phyloP scores from a whole-genome alignment of 495 filamentous ascomycete species.

The Echria macrotheca region DNA sequence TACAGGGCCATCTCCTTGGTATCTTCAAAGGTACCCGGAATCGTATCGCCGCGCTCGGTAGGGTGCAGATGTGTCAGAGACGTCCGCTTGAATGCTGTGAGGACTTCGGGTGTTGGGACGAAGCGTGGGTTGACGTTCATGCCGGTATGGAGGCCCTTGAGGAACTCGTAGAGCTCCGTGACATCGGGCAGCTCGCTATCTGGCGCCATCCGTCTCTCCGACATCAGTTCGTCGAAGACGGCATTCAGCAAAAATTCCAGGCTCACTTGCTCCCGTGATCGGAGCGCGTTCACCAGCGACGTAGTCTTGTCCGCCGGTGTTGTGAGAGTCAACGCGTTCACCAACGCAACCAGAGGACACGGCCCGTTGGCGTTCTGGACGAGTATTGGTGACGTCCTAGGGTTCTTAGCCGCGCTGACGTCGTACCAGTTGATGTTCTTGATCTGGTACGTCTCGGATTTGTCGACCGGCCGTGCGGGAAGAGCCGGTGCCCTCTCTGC shows the following conservation, averaged over 20 bases:
- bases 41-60: constrained; percentile 38
- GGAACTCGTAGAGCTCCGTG: constrained; percentile 75
- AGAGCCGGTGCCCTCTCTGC: constrained; percentile 27
- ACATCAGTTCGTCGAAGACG: constrained; percentile 86
- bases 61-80: constrained; percentile 37
- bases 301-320: constrained; percentile 61
- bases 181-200: constrained; percentile 68
- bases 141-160: constrained; percentile 85
- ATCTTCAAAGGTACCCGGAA: constrained; percentile 71
- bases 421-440: constrained; percentile 45
- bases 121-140: constrained; percentile 98
- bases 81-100: constrained; percentile 39
- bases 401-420: constrained; percentile 32
- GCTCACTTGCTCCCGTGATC: constrained; percentile 79
- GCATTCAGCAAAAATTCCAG: constrained; percentile 79
- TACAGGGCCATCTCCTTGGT: constrained; percentile 84
- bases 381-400: constrained; percentile 64
- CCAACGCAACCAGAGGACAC: constrained; percentile 86
- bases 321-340: constrained; percentile 83
- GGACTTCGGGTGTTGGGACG: constrained; percentile 41
- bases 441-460: constrained; percentile 44
- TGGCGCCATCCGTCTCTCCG: constrained; percentile 42
- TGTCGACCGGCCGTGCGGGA: constrained; percentile 33
- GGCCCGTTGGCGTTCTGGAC: constrained; percentile 92
- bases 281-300: constrained; percentile 67